Evolutionary conservation across 495 filamentous ascomycete genomes (phyloP).

Genomic region (Elaphomyces granulatus): DNA sequence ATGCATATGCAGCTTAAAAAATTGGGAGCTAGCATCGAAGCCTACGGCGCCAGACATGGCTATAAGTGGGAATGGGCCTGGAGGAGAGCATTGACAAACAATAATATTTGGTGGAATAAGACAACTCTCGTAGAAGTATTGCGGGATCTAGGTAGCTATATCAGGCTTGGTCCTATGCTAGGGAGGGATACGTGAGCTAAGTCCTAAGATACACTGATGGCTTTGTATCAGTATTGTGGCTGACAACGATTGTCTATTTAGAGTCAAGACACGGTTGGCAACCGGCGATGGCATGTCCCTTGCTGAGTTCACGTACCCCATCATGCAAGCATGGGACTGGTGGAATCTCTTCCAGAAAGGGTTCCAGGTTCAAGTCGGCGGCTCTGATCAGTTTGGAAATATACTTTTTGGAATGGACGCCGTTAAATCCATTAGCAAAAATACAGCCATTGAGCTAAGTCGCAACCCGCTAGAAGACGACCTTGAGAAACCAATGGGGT

Average conservation of each 20-base stretch:
- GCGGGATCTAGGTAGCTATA: slow-evolving; percentile 49
- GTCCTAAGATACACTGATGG: not conserved
- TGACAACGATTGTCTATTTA: slow-evolving; percentile 13
- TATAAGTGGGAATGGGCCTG: slow-evolving; percentile 46
- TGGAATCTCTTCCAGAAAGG: slow-evolving; percentile 59
- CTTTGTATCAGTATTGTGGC: not conserved
- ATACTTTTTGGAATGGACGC: slow-evolving; percentile 83
- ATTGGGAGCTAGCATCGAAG: slow-evolving; percentile 58
- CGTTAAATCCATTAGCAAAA: slow-evolving; percentile 53
- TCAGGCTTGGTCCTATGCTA: slow-evolving; percentile 75
- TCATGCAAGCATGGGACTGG: slow-evolving; percentile 97
- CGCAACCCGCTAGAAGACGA: slow-evolving; percentile 19
- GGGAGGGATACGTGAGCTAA: slow-evolving; percentile 73
- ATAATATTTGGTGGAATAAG: slow-evolving; percentile 64
- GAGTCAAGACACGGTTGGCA: slow-evolving; percentile 68
- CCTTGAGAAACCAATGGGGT: slow-evolving; percentile 49
- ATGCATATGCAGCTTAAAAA: slow-evolving; percentile 71
- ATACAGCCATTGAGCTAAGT: slow-evolving; percentile 19
- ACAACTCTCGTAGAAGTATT: slow-evolving; percentile 58
- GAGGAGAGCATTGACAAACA: slow-evolving; percentile 56
- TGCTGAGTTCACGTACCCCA: slow-evolving; percentile 82
- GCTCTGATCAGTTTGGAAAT: slow-evolving; percentile 93
- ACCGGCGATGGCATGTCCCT: slow-evolving; percentile 84
- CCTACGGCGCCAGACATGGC: slow-evolving; percentile 43
- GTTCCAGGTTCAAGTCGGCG: slow-evolving; percentile 76